A percentile compares a stretch with the other conserved stretches of the same genome.
phyloP scores from a whole-genome alignment of 108 stramenopile species.

The Skeletonema marinoi region DNA sequence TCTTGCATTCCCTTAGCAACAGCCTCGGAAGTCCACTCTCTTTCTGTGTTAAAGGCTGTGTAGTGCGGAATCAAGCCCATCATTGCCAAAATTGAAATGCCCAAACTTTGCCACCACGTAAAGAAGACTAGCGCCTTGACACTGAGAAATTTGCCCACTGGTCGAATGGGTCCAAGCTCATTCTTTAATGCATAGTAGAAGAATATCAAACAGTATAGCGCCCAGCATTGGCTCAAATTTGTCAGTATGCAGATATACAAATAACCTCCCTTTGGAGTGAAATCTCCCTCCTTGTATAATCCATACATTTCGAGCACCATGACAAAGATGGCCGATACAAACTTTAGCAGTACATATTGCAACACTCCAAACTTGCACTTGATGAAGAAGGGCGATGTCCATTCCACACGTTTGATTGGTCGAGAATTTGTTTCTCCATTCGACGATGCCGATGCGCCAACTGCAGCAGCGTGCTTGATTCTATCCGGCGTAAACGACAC shows the following conservation, averaged over 20 bases:
- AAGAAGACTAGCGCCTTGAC: constrained; percentile 97
- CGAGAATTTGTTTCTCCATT: constrained; percentile 11
- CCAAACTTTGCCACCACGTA: constrained; percentile 94
- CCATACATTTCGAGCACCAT: constrained; percentile 70
- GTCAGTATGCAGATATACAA: constrained; percentile 88
- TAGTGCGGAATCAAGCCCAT: constrained; percentile 87
- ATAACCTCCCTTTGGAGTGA: constrained; percentile 77
- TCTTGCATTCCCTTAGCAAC: constrained; percentile 96
- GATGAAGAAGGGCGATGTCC: constrained; percentile 87
- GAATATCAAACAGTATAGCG: constrained; percentile 93
- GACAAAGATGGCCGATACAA: constrained; percentile 48
- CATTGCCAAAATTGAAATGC: constrained; percentile 81
- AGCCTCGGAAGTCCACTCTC: constrained; percentile 83
- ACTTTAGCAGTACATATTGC: constrained; percentile 94
- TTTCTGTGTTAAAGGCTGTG: constrained; percentile 31
- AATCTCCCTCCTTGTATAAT: constrained; percentile 91
- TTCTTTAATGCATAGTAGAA: constrained; percentile 94
- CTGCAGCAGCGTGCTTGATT: neutral
- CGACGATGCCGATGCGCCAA: constrained; percentile 11
- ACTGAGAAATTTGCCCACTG: constrained; percentile 93
- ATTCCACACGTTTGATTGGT: constrained; percentile 71
- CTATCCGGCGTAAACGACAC: constrained; percentile 34
- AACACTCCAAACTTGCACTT: constrained; percentile 89
- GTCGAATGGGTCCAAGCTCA: constrained; percentile 87
- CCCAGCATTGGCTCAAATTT: constrained; percentile 95